Percentiles rank a stretch among this genome's conserved stretches.
Conservation (phyloP, 2,329 filamentous ascomycete species). For the Tolypocladium capitatum region DNA sequence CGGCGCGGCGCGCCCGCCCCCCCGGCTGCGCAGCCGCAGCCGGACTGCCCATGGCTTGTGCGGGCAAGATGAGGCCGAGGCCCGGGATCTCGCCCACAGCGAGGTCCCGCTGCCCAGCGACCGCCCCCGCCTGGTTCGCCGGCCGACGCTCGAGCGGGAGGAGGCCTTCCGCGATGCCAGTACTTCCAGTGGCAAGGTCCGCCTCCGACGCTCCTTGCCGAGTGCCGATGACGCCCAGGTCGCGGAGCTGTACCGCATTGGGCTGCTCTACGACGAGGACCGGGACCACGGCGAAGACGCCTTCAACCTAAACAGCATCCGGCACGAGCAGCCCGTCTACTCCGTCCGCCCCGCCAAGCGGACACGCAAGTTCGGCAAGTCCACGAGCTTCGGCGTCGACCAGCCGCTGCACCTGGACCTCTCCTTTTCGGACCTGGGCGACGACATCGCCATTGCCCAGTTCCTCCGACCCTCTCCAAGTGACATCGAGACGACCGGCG, state of each 20-base stretch:
- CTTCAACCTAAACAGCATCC: constrained; percentile 27
- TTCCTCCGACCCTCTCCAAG: constrained; percentile 15
- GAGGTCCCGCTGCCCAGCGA: constrained; percentile 24
- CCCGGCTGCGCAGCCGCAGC: constrained; percentile 2
- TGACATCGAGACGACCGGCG: constrained; percentile 8
- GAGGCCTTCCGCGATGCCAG: constrained; percentile 31
- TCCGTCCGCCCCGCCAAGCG: constrained; percentile 22
- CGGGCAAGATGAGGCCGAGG: constrained; percentile 15
- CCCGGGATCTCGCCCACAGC: constrained; percentile 20
- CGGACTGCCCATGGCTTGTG: not conserved
- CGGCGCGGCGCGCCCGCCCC: not conserved
- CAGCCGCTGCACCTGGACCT: constrained; percentile 23
- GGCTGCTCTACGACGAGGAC: constrained; percentile 30
- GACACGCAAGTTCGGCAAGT: constrained; percentile 13
- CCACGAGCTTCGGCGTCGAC: constrained; percentile 10
- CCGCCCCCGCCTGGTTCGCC: constrained; percentile 16
- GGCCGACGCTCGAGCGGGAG: constrained; percentile 30
- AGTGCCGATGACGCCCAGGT: constrained; percentile 20
- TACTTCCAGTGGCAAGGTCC: constrained; percentile 20
- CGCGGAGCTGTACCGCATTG: constrained; percentile 29
- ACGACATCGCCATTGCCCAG: constrained; percentile 24
- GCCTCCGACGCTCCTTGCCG: constrained; percentile 9
- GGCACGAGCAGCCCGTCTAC: constrained; percentile 23
- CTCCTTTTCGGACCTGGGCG: constrained; percentile 28
- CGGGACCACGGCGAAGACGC: constrained; percentile 17